Base-by-base conservation (phyloP, 805 yeast genomes). In the Wickerhamomyces rabaulensis region DNA sequence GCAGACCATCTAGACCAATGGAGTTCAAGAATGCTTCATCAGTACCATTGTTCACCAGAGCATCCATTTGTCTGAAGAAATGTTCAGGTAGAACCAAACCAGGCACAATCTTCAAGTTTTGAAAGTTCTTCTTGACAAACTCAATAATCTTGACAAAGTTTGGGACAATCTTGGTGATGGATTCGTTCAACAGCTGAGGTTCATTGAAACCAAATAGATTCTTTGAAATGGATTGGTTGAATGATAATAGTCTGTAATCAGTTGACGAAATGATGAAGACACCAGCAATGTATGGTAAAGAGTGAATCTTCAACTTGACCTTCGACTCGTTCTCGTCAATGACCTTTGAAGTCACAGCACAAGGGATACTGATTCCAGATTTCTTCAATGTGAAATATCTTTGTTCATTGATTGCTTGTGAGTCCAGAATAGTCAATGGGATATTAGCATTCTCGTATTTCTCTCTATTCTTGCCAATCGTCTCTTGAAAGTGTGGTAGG, bases 41-140 rank as follows among this genome's bases (percentile, higher is more conserved):
- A 26, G 61, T 54, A n/a, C 62, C 66, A 40, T 61, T 63, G 54
- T 52, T 53, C 31, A 49, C 52, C 47, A 48, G 50, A 48, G 49
- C 67, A 53, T 45, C 74, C 69, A 80, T 73, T 53, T 82, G 81
- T 51, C 97, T 75, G 67, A 92, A 90, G 61, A 86, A 84, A 65
- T 90, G 97, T 63, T 91, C 98, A 0, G 97, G 95, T 12, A 91
- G 68, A 0, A 91, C 96, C 43, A 87, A 66, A 1, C 97, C 97
- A 0, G 84, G 78, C 27, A 66, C 51, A 15, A 73, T 58, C 47
- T 61, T 65, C 50, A 77, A 50, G 17, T 66, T 57, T 23, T 74
- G 70, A 52, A 70, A 69, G 27, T 73, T 68, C 7, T 43, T 49
- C 15, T 43, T 43, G 19, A 69, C 62, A 38, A 56, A 62, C 6